Evolutionary conservation across 768 basidiomycete genomes (phyloP), one percentile per base, ranked within the genome.

Genomic region (Lactifluus pinguis): DNA sequence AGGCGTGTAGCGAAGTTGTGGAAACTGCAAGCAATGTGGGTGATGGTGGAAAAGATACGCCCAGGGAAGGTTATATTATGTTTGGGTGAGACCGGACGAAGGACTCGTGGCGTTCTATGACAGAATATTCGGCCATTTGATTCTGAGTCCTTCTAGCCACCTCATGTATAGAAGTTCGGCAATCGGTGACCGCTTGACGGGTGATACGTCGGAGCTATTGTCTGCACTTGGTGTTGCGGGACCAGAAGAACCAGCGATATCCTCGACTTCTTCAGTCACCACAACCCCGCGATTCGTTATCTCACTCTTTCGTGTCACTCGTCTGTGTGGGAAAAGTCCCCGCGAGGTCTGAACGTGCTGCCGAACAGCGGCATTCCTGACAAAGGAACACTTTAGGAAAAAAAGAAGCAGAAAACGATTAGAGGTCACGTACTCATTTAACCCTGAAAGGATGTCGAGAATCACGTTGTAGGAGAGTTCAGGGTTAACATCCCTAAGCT

Each of bases 141-240:
- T 76, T 73, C 84, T 87, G 55, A 97, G 74, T 3, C 94, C 94
- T 69, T 97, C 91, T 29, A 98, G 76, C 95, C 95, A 98, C 52
- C 95, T 84, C 81, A 95, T 86, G 72, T 98, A 98, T n/a, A 98
- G 76, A 65, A 98, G 80, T 71, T 98, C 95, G 21, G 93, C 90
- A 32, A 98, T 93, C 6, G 95, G 93, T 57, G 92, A 94, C 71
- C 86, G 88, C 64, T 83, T 80, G 56, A 77, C 64, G 1, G 72
- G 66, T 6, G 71, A 61, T 48, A 67, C 64, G 0, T 68, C 63
- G 25, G 70, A 60, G 30, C 48, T 54, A 52, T 49, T 49, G n/a
- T 54, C 62, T 56, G 71, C 9, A 75, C 62, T 5, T 80, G 79
- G 48, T 79, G 71, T 6, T 11, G 80, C 78, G 3, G 41, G 39